A percentile compares a stretch with the other conserved stretches of the same genome.
These are phyloP conservation scores for Ophiocordyceps camponoti-leonardi DNA, from an alignment of 2,329 filamentous ascomycete species.

Conservation along the genomic window DNA sequence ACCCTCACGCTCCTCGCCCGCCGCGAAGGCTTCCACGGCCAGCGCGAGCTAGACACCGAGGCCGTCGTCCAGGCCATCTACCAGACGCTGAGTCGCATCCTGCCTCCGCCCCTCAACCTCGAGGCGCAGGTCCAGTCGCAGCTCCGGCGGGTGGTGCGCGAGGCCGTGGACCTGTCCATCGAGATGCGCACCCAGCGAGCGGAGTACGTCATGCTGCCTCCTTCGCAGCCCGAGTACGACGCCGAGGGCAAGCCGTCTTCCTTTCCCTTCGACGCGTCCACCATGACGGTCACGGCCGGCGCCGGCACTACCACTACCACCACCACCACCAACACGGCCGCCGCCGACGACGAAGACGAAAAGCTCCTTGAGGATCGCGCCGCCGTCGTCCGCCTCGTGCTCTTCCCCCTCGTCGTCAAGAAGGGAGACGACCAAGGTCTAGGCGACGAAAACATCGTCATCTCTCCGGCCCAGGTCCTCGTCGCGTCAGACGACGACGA, in stretches of 20 bases:
- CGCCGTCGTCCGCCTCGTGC: conserved; percentile 72
- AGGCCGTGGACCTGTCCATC: conserved; percentile 79
- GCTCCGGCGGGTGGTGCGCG: conserved; percentile 69
- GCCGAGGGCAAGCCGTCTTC: conserved; percentile 76
- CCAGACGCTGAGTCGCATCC: conserved; percentile 63
- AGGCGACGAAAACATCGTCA: conserved; percentile 87
- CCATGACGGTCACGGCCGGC: conserved; percentile 82
- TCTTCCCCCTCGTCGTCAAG: conserved; percentile 94
- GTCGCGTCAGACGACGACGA: conserved; percentile 38
- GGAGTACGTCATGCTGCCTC: conserved; percentile 97
- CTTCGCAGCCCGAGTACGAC: conserved; percentile 87
- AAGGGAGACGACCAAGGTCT: conserved; percentile 78
- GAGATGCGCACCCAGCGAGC: conserved; percentile 96
- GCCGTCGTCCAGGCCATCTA: conserved; percentile 81
- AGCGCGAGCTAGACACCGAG: conserved; percentile 81
- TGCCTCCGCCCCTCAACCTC: conserved; percentile 71
- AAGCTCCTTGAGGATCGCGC: conserved; percentile 46
- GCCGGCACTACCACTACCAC: conserved; percentile 11
- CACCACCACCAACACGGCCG: conserved; percentile 19
- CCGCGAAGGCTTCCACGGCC: conserved; percentile 60
- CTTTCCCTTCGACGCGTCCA: conserved; percentile 76
- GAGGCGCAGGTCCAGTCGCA: conserved; percentile 70
- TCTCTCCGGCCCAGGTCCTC: conserved; percentile 87
- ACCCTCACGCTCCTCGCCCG: conserved; percentile 79
- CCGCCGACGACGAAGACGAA: conserved; percentile 37